These are phyloP conservation scores for Glutinoglossum americanum DNA, from an alignment of 495 filamentous ascomycete species.

Conservation along the genomic window DNA sequence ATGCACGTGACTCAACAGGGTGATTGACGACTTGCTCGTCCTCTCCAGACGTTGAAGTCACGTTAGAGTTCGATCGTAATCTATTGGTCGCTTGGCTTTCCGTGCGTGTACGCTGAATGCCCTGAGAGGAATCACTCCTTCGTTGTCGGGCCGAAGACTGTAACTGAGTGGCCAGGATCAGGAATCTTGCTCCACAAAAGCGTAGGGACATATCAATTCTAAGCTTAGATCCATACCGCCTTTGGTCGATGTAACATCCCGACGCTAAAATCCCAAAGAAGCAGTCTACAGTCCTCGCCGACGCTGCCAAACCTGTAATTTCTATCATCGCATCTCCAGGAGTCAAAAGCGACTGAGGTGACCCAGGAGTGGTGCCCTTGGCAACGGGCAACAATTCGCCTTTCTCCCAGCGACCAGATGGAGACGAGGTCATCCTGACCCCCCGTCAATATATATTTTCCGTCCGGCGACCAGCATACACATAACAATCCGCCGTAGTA, in stretches of 20 bases:
- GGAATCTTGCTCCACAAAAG: neutral
- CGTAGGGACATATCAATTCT: conserved; percentile 10
- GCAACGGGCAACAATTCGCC: conserved; percentile 70
- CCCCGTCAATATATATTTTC: conserved; percentile 84
- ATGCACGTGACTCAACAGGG: conserved; percentile 56
- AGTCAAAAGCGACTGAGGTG: conserved; percentile 78
- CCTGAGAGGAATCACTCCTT: conserved; percentile 35
- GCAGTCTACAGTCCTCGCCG: conserved; percentile 72
- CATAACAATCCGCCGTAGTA: conserved; percentile 88
- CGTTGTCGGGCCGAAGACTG: conserved; percentile 32
- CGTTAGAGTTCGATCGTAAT: conserved; percentile 41
- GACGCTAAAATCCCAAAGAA: conserved; percentile 94
- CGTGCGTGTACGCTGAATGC: conserved; percentile 21
- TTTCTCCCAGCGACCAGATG: conserved; percentile 79
- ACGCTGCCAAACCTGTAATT: conserved; percentile 93
- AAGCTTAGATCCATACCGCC: conserved; percentile 29
- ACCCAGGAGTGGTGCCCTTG: conserved; percentile 94
- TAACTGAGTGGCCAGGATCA: conserved; percentile 3
- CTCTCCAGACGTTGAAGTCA: conserved; percentile 22
- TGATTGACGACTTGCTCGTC: conserved; percentile 36
- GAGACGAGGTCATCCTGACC: conserved; percentile 89
- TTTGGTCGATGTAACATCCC: conserved; percentile 86
- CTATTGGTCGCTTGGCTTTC: conserved; percentile 31
- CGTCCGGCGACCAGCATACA: conserved; percentile 94
- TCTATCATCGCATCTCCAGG: conserved; percentile 84